phyloP scores from a whole-genome alignment of 2,329 filamentous ascomycete genomes.

The Cadophora sp. region DNA sequence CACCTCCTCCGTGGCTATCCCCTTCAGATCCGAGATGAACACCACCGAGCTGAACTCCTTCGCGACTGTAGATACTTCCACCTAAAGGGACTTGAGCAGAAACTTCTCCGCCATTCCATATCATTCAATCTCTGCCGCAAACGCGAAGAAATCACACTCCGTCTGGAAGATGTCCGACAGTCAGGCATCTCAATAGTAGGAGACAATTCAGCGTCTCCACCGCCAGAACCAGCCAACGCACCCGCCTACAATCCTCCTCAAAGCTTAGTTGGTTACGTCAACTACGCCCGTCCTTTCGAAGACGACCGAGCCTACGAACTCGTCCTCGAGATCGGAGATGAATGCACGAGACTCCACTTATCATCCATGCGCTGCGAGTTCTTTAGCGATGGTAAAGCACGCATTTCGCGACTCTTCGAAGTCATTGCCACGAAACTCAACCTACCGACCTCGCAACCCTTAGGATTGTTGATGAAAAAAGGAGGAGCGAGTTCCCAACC shows the following conservation, averaged over 20 bases:
- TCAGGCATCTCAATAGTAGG: conserved; percentile 75
- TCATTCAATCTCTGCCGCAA: conserved; percentile 74
- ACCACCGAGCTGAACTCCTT: conserved; percentile 78
- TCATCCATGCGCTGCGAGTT: conserved; percentile 71
- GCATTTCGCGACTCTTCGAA: conserved; percentile 76
- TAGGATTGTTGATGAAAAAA: conserved; percentile 71
- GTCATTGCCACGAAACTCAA: conserved; percentile 84
- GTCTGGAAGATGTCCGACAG: conserved; percentile 87
- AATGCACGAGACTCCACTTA: conserved; percentile 65
- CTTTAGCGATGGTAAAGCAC: conserved; percentile 70
- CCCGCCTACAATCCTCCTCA: conserved; percentile 41
- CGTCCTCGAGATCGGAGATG: conserved; percentile 78
- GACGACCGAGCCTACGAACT: conserved; percentile 77
- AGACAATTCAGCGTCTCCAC: conserved; percentile 50
- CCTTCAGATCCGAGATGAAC: conserved; percentile 75
- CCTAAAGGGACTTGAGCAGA: conserved; percentile 89
- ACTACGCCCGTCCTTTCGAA: conserved; percentile 86
- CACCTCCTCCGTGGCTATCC: conserved; percentile 86
- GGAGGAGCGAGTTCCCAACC: conserved; percentile 68
- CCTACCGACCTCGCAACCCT: conserved; percentile 64
- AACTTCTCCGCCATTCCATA: conserved; percentile 78
- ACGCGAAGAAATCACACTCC: conserved; percentile 77
- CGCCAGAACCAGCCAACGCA: conserved; percentile 39
- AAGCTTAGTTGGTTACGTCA: conserved; percentile 63
- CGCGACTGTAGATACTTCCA: conserved; percentile 93